These are phyloP conservation scores for Podospora appendiculata DNA, from an alignment of 495 filamentous ascomycete species.

Conservation along the genomic window DNA sequence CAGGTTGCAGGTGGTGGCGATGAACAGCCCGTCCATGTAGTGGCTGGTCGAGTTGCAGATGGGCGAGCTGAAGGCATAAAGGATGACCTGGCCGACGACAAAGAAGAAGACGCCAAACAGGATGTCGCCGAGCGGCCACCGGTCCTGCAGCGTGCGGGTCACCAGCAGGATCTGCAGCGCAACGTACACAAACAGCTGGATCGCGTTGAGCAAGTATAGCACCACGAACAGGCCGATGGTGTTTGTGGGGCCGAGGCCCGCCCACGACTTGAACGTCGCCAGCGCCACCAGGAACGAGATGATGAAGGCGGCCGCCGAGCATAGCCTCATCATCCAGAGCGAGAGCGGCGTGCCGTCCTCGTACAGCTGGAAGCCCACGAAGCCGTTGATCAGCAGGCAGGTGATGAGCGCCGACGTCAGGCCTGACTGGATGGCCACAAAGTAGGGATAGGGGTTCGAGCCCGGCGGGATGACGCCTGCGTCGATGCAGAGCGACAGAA, in stretches of 20 bases:
- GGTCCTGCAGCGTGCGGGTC: constrained; percentile 81
- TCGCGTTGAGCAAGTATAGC: constrained; percentile 82
- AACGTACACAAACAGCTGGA: constrained; percentile 81
- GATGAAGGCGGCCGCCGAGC: constrained; percentile 72
- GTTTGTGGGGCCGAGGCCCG: constrained; percentile 73
- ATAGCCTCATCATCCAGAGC: constrained; percentile 81
- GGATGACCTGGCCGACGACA: constrained; percentile 82
- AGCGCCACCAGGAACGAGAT: constrained; percentile 82
- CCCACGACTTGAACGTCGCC: constrained; percentile 89
- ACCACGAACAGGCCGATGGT: constrained; percentile 88
- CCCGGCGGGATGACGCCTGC: constrained; percentile 85
- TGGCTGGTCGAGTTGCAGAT: constrained; percentile 85
- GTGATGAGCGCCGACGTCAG: constrained; percentile 82
- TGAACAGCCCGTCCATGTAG: constrained; percentile 92
- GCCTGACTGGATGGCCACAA: constrained; percentile 83
- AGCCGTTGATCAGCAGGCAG: constrained; percentile 91
- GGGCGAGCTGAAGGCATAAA: constrained; percentile 80
- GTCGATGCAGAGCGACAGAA: constrained; percentile 84
- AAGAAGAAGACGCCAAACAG: constrained; percentile 89
- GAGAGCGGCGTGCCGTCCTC: constrained; percentile 96
- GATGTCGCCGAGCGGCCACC: constrained; percentile 93
- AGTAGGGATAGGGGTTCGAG: constrained; percentile 77
- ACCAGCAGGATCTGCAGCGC: constrained; percentile 83
- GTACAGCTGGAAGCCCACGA: constrained; percentile 97
- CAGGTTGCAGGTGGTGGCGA: constrained; percentile 88